Evolutionary conservation across 2,329 filamentous ascomycete species (phyloP), one percentile per base, ranked within the genome.

Genomic region (Cryphonectria radicalis): DNA sequence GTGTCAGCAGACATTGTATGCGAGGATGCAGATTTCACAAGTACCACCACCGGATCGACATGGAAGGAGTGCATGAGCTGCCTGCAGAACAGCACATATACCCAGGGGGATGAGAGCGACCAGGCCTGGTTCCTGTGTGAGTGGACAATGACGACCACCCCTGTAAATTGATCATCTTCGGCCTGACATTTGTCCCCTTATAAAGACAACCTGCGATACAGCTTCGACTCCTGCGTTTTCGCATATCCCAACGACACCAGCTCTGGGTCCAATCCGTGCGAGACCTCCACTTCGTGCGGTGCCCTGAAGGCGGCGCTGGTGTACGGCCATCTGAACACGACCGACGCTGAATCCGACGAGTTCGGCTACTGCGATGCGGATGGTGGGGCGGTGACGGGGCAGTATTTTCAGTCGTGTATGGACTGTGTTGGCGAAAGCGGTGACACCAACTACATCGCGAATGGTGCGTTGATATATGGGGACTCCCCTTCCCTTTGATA

Each of bases 51-150:
- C 3, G 87, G 86, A 1, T 79, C 80, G 67, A 86, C 84, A 75
- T 86, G 86, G 76, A 79, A 84, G 75, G 78, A 77, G 19, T 89
- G 87, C 75, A 80, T 89, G 77, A 82, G 78, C 53, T 89, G 87
- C 75, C 79, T 89, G 40, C 84, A 89, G 75, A 82, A 82, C 40
- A 89, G 87, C 77, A 81, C 80, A 13, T 87, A 83, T 72, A 76
- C 80, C 3, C 79, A 84, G 50, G 85, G 82, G 1, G 70, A 71
- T 8, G 86, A 89, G 78, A 88, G 78, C 69, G 87, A 89, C 73
- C 85, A 87, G 72, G 80, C 81, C 64, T 88, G 86, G 87, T 89
- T 88, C 73, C 74, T 89, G 60, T 88, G 87, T 88, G 82, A 79
- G 86, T 79, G 13, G 11, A 35, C 43, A 19, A 19, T 14, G 10